Percentiles rank a stretch among this genome's conserved stretches.
These are phyloP conservation scores for Haplosporangium sp. DNA, from an alignment of 371 early-diverging fungal species.

Conservation along the genomic window DNA sequence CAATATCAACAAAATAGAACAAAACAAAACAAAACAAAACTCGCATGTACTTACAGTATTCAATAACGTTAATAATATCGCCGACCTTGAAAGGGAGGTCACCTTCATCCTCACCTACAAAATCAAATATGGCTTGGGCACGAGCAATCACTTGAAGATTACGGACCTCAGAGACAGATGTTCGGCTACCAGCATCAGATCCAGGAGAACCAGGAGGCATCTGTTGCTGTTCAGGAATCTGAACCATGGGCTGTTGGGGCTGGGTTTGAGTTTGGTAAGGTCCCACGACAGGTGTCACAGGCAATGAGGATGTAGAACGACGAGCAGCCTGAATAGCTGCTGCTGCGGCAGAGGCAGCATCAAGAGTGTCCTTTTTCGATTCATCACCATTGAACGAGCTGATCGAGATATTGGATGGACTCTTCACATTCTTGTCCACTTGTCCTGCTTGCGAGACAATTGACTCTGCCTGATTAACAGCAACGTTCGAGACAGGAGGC, in stretches of 20 bases:
- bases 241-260: slow-evolving; percentile 38
- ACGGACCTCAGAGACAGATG: slow-evolving; percentile 30
- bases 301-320: slow-evolving; percentile 42
- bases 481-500: slow-evolving; percentile 4
- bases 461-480: slow-evolving; percentile 8
- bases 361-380: slow-evolving; percentile 9
- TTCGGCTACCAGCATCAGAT: slow-evolving; percentile 27
- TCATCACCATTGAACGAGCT: slow-evolving; percentile 16
- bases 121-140: slow-evolving; percentile 48
- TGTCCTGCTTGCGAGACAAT: slow-evolving; percentile 11
- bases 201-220: slow-evolving; percentile 26
- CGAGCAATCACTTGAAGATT: slow-evolving; percentile 45
- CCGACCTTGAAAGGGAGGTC: slow-evolving; percentile 50
- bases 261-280: slow-evolving; percentile 33
- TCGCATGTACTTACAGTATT: slow-evolving; percentile 31
- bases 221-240: slow-evolving; percentile 22
- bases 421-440: not conserved
- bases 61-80: slow-evolving; percentile 48
- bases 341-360: slow-evolving; percentile 50
- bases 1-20: no score
- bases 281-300: slow-evolving; percentile 6
- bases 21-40: no score
- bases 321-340: slow-evolving; percentile 51
- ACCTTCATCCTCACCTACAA: slow-evolving; percentile 48
- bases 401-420: slow-evolving; percentile 28